Evolutionary conservation across 169 alveolate species (phyloP).

Genomic region (Eimeria necatrix): DNA sequence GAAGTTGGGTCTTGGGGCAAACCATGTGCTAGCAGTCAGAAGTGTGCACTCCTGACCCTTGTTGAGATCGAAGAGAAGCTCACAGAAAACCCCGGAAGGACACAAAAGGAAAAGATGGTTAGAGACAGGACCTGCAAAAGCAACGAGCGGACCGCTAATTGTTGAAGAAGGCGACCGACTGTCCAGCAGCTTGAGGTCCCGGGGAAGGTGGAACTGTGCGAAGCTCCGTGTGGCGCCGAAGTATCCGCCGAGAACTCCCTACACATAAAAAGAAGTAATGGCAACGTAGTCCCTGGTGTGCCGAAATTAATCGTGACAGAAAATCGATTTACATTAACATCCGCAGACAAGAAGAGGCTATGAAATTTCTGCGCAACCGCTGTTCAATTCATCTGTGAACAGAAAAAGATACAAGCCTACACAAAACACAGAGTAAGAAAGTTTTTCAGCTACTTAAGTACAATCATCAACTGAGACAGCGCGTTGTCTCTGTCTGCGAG

Average conservation of each 20-base stretch:
- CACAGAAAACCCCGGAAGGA: slow-evolving; percentile 77
- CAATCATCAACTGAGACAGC: too few relatives aligned
- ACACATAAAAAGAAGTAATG: not conserved
- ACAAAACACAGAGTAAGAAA: not conserved
- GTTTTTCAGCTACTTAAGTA: too few relatives aligned
- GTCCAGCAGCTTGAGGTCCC: slow-evolving; percentile 67
- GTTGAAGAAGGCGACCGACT: slow-evolving; percentile 42
- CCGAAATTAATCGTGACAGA: not conserved
- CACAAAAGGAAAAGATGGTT: slow-evolving; percentile 75
- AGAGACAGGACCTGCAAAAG: slow-evolving; percentile 75
- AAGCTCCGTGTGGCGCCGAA: slow-evolving; percentile 79
- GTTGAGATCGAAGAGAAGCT: slow-evolving; percentile 68
- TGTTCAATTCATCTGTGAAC: not conserved
- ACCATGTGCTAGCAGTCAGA: slow-evolving; percentile 77
- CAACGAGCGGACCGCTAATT: slow-evolving; percentile 70
- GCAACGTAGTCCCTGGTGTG: not conserved
- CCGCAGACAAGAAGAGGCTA: too few relatives aligned
- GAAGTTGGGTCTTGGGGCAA: slow-evolving; percentile 78
- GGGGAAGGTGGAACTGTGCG: slow-evolving; percentile 81
- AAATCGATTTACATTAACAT: not conserved
- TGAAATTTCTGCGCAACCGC: not conserved
- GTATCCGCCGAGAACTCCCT: slow-evolving; percentile 75
- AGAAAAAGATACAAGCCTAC: not conserved
- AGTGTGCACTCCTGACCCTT: slow-evolving; percentile 75
- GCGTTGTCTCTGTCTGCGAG: too few relatives aligned